Conservation (phyloP, 208 protist genomes). For the Herpetomonas samuelpessoai region DNA sequence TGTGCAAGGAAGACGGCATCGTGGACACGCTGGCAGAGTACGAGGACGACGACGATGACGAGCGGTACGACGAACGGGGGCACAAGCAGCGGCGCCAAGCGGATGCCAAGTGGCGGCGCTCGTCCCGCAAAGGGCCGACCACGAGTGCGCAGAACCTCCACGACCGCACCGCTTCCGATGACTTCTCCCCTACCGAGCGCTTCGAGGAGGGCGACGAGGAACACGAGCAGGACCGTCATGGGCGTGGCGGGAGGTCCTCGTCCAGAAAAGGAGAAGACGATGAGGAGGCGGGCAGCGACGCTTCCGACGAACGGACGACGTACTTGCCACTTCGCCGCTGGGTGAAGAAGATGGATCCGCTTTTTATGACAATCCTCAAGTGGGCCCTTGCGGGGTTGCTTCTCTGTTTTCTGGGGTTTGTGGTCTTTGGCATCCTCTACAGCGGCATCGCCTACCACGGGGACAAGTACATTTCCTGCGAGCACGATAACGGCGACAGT, state of each 20-base stretch:
- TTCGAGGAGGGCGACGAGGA: too few relatives aligned
- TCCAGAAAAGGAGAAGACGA: too few relatives aligned
- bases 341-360: slow-evolving; percentile 1
- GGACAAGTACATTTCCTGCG: neutral
- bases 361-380: slow-evolving; percentile 7
- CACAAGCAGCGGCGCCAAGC: slow-evolving; percentile 6
- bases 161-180: too few relatives aligned
- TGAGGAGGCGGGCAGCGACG: too few relatives aligned
- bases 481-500: neutral
- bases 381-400: slow-evolving; percentile 22
- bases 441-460: slow-evolving; percentile 34
- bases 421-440: slow-evolving; percentile 56
- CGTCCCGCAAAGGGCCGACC: too few relatives aligned
- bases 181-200: too few relatives aligned
- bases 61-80: slow-evolving; percentile 11
- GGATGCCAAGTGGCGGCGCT: neutral
- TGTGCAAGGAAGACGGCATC: too few relatives aligned
- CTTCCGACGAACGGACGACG: neutral
- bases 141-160: too few relatives aligned
- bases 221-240: too few relatives aligned
- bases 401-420: slow-evolving; percentile 29
- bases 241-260: too few relatives aligned
- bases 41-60: slow-evolving; percentile 8
- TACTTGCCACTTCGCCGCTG: neutral
- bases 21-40: too few relatives aligned